phyloP scores from a whole-genome alignment of 202 grass and related monocot genomes.

The Hordeum pubiflorum region DNA sequence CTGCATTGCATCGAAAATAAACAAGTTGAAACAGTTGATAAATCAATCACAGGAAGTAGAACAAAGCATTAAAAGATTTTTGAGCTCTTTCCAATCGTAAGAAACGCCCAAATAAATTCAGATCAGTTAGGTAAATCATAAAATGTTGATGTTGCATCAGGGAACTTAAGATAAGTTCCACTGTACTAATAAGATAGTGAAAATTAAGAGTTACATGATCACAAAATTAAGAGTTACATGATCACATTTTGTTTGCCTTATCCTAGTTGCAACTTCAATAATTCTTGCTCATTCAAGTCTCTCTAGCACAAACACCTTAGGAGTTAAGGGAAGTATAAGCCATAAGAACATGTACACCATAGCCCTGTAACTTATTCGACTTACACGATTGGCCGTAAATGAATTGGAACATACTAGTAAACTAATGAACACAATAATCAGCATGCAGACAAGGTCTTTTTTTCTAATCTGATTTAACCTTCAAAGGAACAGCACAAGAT shows the following conservation, averaged over 20 bases:
- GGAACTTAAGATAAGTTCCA: background rate
- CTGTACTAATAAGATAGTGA: background rate
- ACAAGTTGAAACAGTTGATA: conserved; percentile 4
- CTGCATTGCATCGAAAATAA: conserved; percentile 39
- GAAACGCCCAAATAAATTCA: background rate
- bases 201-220: background rate
- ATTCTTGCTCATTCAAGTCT: conserved; percentile 3
- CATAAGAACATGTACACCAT: background rate
- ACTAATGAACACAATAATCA: background rate
- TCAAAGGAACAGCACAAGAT: conserved; percentile 7
- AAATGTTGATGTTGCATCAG: background rate
- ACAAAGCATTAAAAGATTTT: background rate
- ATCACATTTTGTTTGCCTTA: background rate
- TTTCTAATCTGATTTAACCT: background rate
- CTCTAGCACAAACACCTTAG: background rate
- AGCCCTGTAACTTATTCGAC: background rate
- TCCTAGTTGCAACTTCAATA: background rate
- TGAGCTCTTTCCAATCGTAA: background rate
- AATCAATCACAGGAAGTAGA: background rate
- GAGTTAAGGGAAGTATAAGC: background rate
- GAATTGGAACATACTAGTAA: background rate
- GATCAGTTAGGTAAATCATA: background rate
- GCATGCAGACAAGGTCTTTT: background rate
- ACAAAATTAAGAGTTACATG: background rate
- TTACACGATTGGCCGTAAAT: background rate